phyloP scores from a whole-genome alignment of 768 basidiomycete species.

The Filobasidium floriforme region DNA sequence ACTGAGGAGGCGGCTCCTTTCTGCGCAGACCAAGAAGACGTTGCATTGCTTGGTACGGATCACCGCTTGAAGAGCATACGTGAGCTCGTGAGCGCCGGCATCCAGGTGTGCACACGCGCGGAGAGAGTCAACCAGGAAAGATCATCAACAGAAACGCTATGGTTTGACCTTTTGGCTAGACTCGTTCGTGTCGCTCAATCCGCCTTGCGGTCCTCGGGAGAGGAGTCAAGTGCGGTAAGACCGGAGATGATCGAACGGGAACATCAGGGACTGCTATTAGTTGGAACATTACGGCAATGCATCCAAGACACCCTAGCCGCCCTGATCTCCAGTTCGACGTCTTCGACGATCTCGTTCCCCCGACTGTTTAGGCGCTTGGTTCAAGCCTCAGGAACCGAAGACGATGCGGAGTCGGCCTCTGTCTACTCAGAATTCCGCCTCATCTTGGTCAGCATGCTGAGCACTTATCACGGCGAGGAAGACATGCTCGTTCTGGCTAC shows the following conservation, averaged over 20 bases:
- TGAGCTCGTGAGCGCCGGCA: neutral
- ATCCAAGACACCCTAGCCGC: slow-evolving; percentile 77
- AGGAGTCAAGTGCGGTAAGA: neutral
- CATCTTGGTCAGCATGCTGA: slow-evolving; percentile 90
- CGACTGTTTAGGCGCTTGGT: slow-evolving; percentile 85
- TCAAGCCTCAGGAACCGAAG: slow-evolving; percentile 55
- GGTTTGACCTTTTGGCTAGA: neutral
- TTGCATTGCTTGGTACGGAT: neutral
- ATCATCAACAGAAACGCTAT: neutral
- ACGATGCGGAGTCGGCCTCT: slow-evolving; percentile 24
- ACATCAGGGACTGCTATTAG: slow-evolving; percentile 13
- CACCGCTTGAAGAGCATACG: neutral
- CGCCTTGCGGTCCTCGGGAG: neutral
- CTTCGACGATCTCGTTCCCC: slow-evolving; percentile 77
- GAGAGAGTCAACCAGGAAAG: neutral
- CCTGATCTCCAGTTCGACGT: slow-evolving; percentile 74
- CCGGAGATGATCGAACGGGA: neutral
- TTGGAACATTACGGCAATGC: slow-evolving; percentile 57
- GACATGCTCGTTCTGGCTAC: slow-evolving; percentile 73
- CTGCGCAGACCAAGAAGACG: neutral
- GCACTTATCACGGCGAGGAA: slow-evolving; percentile 84
- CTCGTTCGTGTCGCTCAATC: slow-evolving; percentile 1
- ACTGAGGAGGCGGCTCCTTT: slow-evolving; percentile 30
- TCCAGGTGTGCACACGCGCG: neutral
- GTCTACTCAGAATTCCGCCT: slow-evolving; percentile 80